Conservation (phyloP, 192 early-diverging fungal genomes). For the Dispira simplex region DNA sequence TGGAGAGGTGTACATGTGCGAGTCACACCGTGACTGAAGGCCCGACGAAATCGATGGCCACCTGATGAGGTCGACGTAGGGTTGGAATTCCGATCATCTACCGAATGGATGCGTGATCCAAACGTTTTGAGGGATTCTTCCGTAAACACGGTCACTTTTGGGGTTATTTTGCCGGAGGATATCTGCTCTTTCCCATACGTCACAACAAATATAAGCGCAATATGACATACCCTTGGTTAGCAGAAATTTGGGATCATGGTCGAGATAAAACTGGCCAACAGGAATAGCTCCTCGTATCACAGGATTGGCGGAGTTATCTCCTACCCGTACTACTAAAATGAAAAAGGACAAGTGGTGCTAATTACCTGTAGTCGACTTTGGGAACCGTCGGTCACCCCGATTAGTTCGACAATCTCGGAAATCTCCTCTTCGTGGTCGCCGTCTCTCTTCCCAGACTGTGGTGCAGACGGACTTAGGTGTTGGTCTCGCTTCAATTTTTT, state of each 20-base stretch:
- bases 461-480: background rate
- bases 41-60: background rate
- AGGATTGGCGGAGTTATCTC: background rate
- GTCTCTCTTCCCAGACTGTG: background rate
- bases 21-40: background rate
- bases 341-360: background rate
- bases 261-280: background rate
- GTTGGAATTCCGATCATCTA: background rate
- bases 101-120: background rate
- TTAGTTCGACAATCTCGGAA: slow-evolving; percentile 3
- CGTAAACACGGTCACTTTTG: background rate
- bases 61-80: background rate
- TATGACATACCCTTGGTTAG: background rate
- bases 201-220: background rate
- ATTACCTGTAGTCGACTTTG: background rate
- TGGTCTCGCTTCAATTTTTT: slow-evolving; percentile 2
- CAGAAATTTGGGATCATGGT: background rate
- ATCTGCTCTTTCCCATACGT: background rate
- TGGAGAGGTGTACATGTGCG: background rate
- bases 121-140: slow-evolving; percentile 1
- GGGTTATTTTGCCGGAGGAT: background rate
- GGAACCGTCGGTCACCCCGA: background rate
- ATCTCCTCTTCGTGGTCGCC: background rate
- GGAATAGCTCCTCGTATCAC: background rate
- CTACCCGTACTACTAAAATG: background rate